Conservation (phyloP, 176 grass and related monocot genomes). For the Juncus inflexus region DNA sequence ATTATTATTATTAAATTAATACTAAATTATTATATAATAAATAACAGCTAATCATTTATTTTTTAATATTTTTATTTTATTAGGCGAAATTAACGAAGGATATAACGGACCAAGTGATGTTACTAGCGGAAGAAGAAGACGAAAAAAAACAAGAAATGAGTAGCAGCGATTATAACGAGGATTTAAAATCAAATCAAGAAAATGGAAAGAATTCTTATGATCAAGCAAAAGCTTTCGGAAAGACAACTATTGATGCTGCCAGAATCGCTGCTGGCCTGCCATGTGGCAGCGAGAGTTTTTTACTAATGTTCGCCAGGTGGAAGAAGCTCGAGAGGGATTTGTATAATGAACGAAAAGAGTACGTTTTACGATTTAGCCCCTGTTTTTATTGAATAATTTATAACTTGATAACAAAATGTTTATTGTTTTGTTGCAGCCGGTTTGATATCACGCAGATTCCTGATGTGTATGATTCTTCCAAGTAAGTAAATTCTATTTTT, state of each 20-base stretch:
- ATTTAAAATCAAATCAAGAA: too few species aligned
- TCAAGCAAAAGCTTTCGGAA: slow-evolving; percentile 78
- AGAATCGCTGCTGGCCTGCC: slow-evolving; percentile 79
- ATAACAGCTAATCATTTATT: too few species aligned
- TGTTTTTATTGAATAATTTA: slow-evolving; percentile 10
- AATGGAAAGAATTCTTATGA: slow-evolving; percentile 51
- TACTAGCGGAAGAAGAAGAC: slow-evolving; percentile 79
- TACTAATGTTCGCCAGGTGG: slow-evolving; percentile 96
- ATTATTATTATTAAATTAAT: too few species aligned
- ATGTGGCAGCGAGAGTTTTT: slow-evolving; percentile 94
- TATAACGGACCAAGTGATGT: slow-evolving; percentile 92
- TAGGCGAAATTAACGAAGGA: slow-evolving; percentile 80
- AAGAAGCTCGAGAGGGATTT: slow-evolving; percentile 91
- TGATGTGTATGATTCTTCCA: slow-evolving; percentile 97
- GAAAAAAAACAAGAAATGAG: slow-evolving; percentile 39
- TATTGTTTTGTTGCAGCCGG: slow-evolving; percentile 53
- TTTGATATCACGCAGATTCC: slow-evolving; percentile 93
- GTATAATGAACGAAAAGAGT: slow-evolving; percentile 94
- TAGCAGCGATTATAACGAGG: slow-evolving; percentile 35
- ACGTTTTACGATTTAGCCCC: slow-evolving; percentile 26
- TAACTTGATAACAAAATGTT: slow-evolving; percentile 10
- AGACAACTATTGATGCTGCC: slow-evolving; percentile 71
- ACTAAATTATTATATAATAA: too few species aligned
- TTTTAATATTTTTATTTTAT: slow-evolving; percentile 10
- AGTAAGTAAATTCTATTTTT: slow-evolving; percentile 55